Evolutionary conservation across 179 eudicot genomes (phyloP).

Genomic region (Amaranthus tricolor): DNA sequence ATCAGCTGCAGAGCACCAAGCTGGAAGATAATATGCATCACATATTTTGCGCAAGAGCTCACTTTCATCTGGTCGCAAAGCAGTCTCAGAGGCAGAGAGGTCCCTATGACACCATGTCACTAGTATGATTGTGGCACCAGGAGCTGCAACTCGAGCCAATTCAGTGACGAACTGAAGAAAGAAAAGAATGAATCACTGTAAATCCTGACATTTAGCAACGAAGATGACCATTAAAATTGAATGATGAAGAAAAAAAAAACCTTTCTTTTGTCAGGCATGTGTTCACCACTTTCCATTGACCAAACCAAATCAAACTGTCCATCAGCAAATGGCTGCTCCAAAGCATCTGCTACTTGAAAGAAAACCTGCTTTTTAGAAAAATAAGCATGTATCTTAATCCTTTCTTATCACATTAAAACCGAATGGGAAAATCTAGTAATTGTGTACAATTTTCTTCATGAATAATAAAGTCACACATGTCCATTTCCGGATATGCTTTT

Average conservation of each 20-base stretch:
- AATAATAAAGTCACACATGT: no score
- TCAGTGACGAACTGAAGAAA: slow-evolving; percentile 63
- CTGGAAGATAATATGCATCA: slow-evolving; percentile 86
- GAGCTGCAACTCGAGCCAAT: slow-evolving; percentile 88
- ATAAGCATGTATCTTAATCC: neutral
- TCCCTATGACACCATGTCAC: slow-evolving; percentile 99
- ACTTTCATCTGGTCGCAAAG: slow-evolving; percentile 62
- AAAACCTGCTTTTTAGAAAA: slow-evolving; percentile 45
- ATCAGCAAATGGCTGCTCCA: slow-evolving; percentile 88
- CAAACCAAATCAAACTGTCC: slow-evolving; percentile 88
- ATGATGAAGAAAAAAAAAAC: slow-evolving; percentile 26
- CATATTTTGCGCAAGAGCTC: slow-evolving; percentile 68
- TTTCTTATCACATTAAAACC: neutral
- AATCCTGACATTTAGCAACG: neutral
- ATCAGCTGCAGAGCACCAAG: slow-evolving; percentile 91
- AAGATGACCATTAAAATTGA: neutral
- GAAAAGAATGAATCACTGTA: neutral
- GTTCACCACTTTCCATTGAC: slow-evolving; percentile 99
- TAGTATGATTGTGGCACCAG: slow-evolving; percentile 79
- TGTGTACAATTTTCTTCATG: no score
- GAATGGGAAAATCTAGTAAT: no score
- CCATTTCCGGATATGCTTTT: no score
- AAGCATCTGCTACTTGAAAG: slow-evolving; percentile 94
- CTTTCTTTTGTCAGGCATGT: slow-evolving; percentile 95
- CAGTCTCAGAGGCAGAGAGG: slow-evolving; percentile 68